Percentiles rank a stretch among this genome's conserved stretches.
Evolutionary conservation across 1,139 yeast genomes (phyloP).

Genomic region (Candida albicans): DNA sequence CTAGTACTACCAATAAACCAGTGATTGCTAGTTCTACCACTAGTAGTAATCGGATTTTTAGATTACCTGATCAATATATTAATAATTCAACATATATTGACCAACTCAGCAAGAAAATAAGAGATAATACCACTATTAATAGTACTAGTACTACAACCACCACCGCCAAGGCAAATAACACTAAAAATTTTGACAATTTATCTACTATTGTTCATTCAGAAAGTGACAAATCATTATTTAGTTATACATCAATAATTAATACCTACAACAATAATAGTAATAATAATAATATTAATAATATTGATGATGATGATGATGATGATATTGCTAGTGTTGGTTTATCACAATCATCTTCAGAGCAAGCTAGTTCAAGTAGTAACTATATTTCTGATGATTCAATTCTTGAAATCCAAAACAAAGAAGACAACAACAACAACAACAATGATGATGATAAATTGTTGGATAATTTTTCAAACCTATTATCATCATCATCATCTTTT

Average conservation of each 20-base stretch:
- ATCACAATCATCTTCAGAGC: not conserved
- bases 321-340: not conserved
- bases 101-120: conserved; percentile 5
- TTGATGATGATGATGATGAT: conserved; percentile 2
- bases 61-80: conserved; percentile 8
- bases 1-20: not conserved
- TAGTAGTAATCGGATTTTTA: conserved; percentile 6
- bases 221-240: conserved; percentile 20
- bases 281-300: too few relatives aligned
- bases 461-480: not conserved
- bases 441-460: too few relatives aligned
- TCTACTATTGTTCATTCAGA: conserved; percentile 8
- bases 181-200: not conserved
- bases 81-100: conserved; percentile 18
- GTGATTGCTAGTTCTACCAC: conserved; percentile 1
- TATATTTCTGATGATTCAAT: not conserved
- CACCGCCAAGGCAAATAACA: too few relatives aligned
- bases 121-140: too few relatives aligned
- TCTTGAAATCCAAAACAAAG: not conserved
- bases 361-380: not conserved
- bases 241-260: conserved; percentile 28
- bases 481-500: not conserved
- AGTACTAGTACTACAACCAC: too few relatives aligned
- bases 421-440: too few relatives aligned
- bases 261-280: conserved; percentile 19